These are phyloP conservation scores for Grigorovia transvaalensis DNA, from an alignment of 805 yeast genomes.

Conservation along the genomic window DNA sequence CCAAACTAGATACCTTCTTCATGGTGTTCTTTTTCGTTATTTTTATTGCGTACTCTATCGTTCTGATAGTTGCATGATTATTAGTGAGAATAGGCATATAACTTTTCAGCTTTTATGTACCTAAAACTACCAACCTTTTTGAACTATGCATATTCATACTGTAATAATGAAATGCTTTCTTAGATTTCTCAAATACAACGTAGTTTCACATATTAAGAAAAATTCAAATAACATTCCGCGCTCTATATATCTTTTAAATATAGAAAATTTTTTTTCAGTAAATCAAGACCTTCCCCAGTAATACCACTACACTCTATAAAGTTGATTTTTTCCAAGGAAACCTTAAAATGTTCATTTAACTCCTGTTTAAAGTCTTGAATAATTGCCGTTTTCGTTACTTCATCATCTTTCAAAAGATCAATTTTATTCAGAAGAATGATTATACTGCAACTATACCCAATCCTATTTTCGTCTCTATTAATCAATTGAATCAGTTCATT, in stretches of 20 bases:
- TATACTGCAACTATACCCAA: conserved; percentile 36
- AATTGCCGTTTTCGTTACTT: background rate
- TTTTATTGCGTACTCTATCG: no score
- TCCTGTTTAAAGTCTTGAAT: background rate
- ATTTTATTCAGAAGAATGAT: conserved; percentile 64
- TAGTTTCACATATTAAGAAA: no score
- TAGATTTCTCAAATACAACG: no score
- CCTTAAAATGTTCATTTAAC: background rate
- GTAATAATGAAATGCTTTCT: no score
- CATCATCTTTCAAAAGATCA: conserved; percentile 38
- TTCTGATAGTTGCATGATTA: no score
- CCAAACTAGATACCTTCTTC: no score
- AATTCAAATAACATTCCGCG: no score
- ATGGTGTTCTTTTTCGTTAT: no score
- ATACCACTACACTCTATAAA: conserved; percentile 16
- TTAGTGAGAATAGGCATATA: no score
- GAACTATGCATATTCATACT: no score
- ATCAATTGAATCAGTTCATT: conserved; percentile 53
- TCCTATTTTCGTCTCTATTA: conserved; percentile 52
- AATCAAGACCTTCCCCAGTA: conserved; percentile 14
- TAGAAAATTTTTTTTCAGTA: conserved; percentile 3
- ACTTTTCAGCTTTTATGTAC: no score
- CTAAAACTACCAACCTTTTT: no score
- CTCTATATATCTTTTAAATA: background rate
- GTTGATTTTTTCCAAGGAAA: background rate